A percentile compares a stretch with the other conserved stretches of the same genome.
These are phyloP conservation scores for Zea luxurians DNA, from an alignment of 176 grass and related monocot species.

Conservation along the genomic window DNA sequence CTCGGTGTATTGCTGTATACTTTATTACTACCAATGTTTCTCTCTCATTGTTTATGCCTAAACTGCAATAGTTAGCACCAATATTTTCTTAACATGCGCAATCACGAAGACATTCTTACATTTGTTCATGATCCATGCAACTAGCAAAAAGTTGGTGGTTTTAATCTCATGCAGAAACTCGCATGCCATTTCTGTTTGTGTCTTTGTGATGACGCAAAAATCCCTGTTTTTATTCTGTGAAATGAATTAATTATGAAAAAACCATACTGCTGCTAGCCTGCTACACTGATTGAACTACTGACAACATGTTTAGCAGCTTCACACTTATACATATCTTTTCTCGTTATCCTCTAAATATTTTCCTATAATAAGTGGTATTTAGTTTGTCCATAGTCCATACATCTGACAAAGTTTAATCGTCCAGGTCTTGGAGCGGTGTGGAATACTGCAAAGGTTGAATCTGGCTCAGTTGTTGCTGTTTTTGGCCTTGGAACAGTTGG, in stretches of 20 bases:
- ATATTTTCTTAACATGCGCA: not conserved
- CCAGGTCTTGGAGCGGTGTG: conserved; percentile 96
- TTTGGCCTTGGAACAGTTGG: conserved; percentile 98
- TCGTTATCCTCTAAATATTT: conserved; percentile 1
- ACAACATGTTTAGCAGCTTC: not conserved
- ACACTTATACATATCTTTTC: not conserved
- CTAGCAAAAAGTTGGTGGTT: not conserved
- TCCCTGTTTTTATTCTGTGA: not conserved
- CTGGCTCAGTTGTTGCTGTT: conserved; percentile 81
- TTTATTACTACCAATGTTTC: conserved; percentile 9
- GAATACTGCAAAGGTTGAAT: conserved; percentile 98
- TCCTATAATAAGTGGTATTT: not conserved
- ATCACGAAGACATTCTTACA: not conserved
- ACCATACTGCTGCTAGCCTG: not conserved
- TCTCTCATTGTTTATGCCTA: not conserved
- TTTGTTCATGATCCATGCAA: not conserved
- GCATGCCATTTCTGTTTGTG: not conserved
- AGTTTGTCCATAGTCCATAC: not conserved
- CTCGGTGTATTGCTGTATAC: not conserved
- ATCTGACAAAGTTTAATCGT: conserved; percentile 29
- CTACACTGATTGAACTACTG: not conserved
- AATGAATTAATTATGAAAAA: not conserved
- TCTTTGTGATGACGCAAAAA: not conserved
- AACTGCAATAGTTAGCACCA: not conserved
- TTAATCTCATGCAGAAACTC: conserved; percentile 2